phyloP scores from a whole-genome alignment of 805 yeast genomes.

The Spencermartinsiella europaea region DNA sequence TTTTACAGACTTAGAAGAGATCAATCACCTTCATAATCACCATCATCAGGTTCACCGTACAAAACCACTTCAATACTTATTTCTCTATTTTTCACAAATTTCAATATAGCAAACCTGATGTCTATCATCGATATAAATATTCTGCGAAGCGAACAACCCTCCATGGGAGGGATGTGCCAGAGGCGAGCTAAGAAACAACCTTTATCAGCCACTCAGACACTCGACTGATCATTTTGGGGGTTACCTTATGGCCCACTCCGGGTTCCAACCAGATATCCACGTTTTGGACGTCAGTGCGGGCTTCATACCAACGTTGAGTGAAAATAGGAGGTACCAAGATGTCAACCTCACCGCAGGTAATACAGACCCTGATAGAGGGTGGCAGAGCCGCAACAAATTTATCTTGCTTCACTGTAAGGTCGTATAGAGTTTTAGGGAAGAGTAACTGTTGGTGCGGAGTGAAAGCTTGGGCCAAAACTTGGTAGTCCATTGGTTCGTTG shows the following conservation, averaged over 20 bases:
- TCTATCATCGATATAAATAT: no score
- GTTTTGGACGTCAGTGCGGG: constrained; percentile 14
- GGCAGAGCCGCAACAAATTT: constrained; percentile 11
- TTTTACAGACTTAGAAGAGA: no score
- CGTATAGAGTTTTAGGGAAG: constrained; percentile 12
- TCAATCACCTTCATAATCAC: no score
- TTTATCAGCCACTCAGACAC: constrained; percentile 24
- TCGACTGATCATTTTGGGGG: constrained; percentile 27
- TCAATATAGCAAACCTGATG: no score
- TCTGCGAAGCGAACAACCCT: no score
- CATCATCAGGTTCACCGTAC: no score
- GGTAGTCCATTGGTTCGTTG: constrained; percentile 8
- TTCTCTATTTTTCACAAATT: no score
- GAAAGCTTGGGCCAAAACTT: background rate
- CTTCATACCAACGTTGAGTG: constrained; percentile 30
- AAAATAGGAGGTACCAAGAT: constrained; percentile 32
- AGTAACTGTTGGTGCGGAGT: background rate
- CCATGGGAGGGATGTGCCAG: no score
- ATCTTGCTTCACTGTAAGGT: constrained; percentile 14
- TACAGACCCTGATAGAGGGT: constrained; percentile 22
- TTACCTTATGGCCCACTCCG: constrained; percentile 30
- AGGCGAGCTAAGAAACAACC: no score
- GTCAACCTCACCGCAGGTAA: constrained; percentile 34
- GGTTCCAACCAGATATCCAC: constrained; percentile 26
- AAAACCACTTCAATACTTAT: no score